Evolutionary conservation across 2,329 filamentous ascomycete species (phyloP), one percentile per base, ranked within the genome.

Genomic region (Aspergillus cejpii): DNA sequence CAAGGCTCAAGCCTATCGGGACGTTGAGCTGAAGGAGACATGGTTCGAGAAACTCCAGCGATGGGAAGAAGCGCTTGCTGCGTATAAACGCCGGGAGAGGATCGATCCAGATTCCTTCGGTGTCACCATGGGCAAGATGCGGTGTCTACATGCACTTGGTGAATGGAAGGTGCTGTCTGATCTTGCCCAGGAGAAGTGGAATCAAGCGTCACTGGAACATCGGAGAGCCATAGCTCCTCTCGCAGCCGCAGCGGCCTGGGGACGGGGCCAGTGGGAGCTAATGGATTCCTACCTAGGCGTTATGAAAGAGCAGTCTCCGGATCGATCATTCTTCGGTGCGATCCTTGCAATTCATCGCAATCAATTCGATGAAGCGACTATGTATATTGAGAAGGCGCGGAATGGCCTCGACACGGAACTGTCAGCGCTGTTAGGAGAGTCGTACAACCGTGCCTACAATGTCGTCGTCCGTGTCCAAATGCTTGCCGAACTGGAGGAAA

Each of bases 61-160:
- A 47, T 99, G 94, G 94, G 94, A 98, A 54, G 94, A 98, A 67
- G 92, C 92, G 2, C 74, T 99, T 44, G 81, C 84, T 37, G 94
- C 92, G 38, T 97, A 97, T 62, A 87, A 92, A 58, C 84, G 87
- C 61, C 85, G 91, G 36, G 91, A 96, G 59, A 69, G 74, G 41
- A 83, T 88, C 53, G 75, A 87, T 23, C 79, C 80, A 23, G 79
- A 83, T 49, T 89, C 88, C 0, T 88, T 98, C 49, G 92, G 97
- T 48, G 88, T 98, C 43, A 89, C 94, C 26, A 97, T 98, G 90
- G 92, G 92, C 54, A 98, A 98, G 70, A 98, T 99, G 92, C 83
- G 92, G 38, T 99, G 92, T 75, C 72, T 97, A 52, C 92, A 99
- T 64, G 94, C 92, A 6, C 76, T 99, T 27, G 92, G 92, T 50